These are phyloP conservation scores for Camelina sativa DNA, from an alignment of 345 rosid species.

Conservation along the genomic window DNA sequence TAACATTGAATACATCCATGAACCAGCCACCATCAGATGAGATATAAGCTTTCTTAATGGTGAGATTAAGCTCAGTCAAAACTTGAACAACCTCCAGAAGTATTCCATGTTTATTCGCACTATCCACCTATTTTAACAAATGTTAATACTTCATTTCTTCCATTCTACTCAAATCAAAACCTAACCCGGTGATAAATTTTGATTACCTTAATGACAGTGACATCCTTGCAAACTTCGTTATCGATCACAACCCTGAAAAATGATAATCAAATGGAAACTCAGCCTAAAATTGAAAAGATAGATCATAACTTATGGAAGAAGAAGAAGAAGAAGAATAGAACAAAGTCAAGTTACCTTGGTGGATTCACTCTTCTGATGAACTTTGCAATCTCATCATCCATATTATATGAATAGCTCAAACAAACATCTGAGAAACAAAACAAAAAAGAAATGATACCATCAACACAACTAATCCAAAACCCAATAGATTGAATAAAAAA, in stretches of 20 bases:
- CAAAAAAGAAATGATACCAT: neutral
- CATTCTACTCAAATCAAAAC: conserved; percentile 1
- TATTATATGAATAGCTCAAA: conserved; percentile 66
- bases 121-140: conserved; percentile 71
- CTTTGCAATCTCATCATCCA: conserved; percentile 85
- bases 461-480: neutral
- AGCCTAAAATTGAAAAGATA: neutral
- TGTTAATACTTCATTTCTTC: neutral
- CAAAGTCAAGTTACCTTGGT: conserved; percentile 59
- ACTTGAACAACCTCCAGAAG: conserved; percentile 94
- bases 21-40: conserved; percentile 97
- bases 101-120: conserved; percentile 89
- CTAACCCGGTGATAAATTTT: conserved; percentile 1
- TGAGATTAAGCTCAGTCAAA: conserved; percentile 86
- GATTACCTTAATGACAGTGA: conserved; percentile 70
- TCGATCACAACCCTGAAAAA: conserved; percentile 53
- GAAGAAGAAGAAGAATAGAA: neutral
- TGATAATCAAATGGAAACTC: neutral
- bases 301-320: neutral
- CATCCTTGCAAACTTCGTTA: conserved; percentile 76
- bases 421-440: conserved; percentile 50
- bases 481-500: conserved; percentile 2
- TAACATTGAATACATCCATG: conserved; percentile 97
- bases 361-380: conserved; percentile 86
- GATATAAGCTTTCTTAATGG: conserved; percentile 85